phyloP scores from a whole-genome alignment of 2,329 filamentous ascomycete species.

The Colletotrichum sp. region DNA sequence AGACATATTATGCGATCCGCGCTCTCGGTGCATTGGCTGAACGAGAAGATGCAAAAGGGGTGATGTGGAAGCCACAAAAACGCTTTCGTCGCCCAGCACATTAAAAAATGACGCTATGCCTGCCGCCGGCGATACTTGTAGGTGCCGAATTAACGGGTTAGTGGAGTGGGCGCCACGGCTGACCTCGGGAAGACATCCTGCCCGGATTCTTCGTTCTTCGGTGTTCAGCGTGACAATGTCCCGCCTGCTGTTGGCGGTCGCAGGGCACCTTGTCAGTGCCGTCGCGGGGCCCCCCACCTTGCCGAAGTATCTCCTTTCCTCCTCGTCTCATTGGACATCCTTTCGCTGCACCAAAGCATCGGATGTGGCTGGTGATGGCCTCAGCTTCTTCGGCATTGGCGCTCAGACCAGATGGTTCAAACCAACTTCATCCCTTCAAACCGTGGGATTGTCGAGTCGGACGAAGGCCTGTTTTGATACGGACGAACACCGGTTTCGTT shows the following conservation, averaged over 20 bases:
- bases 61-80: not conserved
- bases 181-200: not conserved
- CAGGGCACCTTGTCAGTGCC: not conserved
- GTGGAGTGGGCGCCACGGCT: not conserved
- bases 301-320: slow-evolving; percentile 1
- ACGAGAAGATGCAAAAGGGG: not conserved
- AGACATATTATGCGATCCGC: slow-evolving; percentile 15
- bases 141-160: slow-evolving; percentile 7
- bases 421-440: not conserved
- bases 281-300: not conserved
- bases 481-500: not conserved
- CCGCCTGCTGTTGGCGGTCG: not conserved
- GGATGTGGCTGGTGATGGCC: not conserved
- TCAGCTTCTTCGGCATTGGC: not conserved
- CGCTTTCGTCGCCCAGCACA: not conserved
- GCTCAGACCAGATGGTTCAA: not conserved
- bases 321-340: not conserved
- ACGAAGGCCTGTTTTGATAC: not conserved
- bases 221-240: not conserved
- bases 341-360: not conserved
- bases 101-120: slow-evolving; percentile 20
- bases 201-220: not conserved
- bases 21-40: not conserved
- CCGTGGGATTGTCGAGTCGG: not conserved
- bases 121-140: slow-evolving; percentile 14